Base-by-base conservation (phyloP, 2,329 filamentous ascomycete genomes). In the Bimuria novae-zelandiae region DNA sequence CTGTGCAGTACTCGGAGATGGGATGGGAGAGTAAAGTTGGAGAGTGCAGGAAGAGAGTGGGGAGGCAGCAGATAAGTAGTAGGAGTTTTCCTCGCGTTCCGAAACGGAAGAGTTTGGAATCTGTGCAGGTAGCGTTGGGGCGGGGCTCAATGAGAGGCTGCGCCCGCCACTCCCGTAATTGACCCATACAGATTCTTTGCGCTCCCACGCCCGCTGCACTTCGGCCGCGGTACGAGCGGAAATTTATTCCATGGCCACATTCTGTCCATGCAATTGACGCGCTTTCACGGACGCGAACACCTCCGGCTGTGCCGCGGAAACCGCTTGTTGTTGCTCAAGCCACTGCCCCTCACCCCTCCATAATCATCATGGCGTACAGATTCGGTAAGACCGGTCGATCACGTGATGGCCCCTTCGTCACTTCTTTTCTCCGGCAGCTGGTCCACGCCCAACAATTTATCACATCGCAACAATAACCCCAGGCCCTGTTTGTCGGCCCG, bases 21-120 rank as follows among this genome's bases (percentile, higher is more conserved):
- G 46, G 27, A 37, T 51, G 54, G 61, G 55, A 55, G 57, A 59
- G 57, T 56, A 49, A 60, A 17, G 61, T 57, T 56, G 56, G 49
- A 56, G 56, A 57, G 47, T 37, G 44, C 17, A 37, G 52, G 49
- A 19, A 57, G n/a, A n/a, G n/a, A n/a, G 60, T 47, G 68, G 69
- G 63, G 63, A 56, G 60, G 61, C 54, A 50, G 62, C 51, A 63
- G 67, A 69, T 71, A 54, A 71, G 44, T 47, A 71, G 44, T 47
- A 73, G 68, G 66, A 57, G 48, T 51, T 54, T 52, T 44, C 37
- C 44, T 62, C 61, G 57, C 59, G 58, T 57, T 69, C 64, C 62
- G 65, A 65, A n/a, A 63, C 64, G 67, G 63, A 67, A 67, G 63
- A 62, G 64, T 68, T 63, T 67, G 64, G 63, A 66, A 62, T 55